These are phyloP conservation scores for Luvunga scandens DNA, from an alignment of 345 rosid species.

Conservation along the genomic window DNA sequence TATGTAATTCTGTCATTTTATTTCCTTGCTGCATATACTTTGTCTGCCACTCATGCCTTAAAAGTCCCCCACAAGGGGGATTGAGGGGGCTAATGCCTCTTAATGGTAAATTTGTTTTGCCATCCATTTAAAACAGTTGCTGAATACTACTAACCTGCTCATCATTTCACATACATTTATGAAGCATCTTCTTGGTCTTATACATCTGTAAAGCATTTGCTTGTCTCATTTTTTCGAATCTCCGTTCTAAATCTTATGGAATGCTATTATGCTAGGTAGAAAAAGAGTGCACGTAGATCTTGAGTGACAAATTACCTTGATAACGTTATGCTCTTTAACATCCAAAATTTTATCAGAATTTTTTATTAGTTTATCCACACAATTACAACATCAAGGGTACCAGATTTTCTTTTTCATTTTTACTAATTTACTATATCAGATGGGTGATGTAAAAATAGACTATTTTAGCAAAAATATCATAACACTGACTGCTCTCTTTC, in stretches of 20 bases:
- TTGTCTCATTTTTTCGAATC: not conserved
- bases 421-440: not conserved
- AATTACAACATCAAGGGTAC: not conserved
- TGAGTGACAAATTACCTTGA: not conserved
- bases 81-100: no score
- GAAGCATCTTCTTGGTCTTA: not conserved
- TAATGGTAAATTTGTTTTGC: no score
- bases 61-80: not conserved
- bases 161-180: not conserved
- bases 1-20: slow-evolving; percentile 29
- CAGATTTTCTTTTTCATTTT: not conserved
- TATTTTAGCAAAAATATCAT: not conserved
- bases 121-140: not conserved
- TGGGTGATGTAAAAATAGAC: not conserved
- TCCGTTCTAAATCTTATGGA: not conserved
- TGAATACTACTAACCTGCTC: not conserved
- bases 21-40: not conserved
- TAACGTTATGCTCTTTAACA: not conserved
- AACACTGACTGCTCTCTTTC: not conserved
- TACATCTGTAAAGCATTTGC: no score
- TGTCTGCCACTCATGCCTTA: not conserved
- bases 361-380: not conserved
- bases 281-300: not conserved
- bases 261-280: not conserved
- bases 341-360: not conserved